phyloP scores from a whole-genome alignment of 768 basidiomycete genomes.

The Nidula microcarpa region DNA sequence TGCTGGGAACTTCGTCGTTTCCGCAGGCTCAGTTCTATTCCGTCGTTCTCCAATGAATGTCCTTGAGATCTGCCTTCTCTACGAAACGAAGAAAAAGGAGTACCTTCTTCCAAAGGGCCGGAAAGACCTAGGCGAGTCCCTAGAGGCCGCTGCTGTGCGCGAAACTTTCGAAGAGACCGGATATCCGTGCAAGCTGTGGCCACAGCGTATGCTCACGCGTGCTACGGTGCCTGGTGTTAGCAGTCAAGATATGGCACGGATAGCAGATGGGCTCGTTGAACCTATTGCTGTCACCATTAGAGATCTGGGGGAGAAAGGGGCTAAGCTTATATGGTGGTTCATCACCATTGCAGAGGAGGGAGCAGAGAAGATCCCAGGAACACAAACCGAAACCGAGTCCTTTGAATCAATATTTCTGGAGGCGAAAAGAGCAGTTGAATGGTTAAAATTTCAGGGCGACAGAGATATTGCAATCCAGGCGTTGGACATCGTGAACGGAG shows the following conservation, averaged over 20 bases:
- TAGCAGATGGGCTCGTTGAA: conserved; percentile 22
- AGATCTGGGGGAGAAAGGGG: conserved; percentile 16
- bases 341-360: conserved; percentile 25
- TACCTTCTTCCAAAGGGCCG: conserved; percentile 60
- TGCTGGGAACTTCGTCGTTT: conserved; percentile 31
- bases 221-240: conserved; percentile 48
- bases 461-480: too few relatives aligned
- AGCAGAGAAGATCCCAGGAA: conserved; percentile 31
- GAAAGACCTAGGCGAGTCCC: conserved; percentile 52
- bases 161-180: conserved; percentile 70
- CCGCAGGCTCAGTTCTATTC: conserved; percentile 36
- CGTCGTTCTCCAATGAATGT: conserved; percentile 3
- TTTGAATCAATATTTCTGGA: conserved; percentile 22
- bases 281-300: conserved; percentile 28
- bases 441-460: too few relatives aligned
- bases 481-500: too few relatives aligned
- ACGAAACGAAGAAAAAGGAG: conserved; percentile 18
- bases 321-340: conserved; percentile 54
- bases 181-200: conserved; percentile 48
- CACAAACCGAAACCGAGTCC: conserved; percentile 38
- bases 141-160: conserved; percentile 48
- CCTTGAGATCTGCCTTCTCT: conserved; percentile 37
- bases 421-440: too few relatives aligned
- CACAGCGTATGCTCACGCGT: conserved; percentile 49
- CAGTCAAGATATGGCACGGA: conserved; percentile 15